These are phyloP conservation scores for Raffaelea deltoideospora DNA, from an alignment of 2,329 filamentous ascomycete species.

Conservation along the genomic window DNA sequence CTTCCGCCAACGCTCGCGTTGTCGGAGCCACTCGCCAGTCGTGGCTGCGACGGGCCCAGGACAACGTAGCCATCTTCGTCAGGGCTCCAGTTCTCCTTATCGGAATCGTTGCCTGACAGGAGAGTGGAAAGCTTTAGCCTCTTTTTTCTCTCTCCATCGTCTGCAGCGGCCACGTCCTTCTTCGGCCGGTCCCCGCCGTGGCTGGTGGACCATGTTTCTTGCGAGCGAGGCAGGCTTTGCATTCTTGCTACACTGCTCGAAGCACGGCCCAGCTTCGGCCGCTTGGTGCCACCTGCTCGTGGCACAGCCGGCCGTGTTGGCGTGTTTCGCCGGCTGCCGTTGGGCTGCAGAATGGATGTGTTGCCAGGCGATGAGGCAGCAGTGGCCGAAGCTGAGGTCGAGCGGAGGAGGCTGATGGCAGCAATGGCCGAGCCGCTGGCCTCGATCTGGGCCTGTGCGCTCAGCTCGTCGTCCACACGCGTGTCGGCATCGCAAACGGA, in stretches of 20 bases:
- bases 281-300: slow-evolving; percentile 36
- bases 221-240: slow-evolving; percentile 30
- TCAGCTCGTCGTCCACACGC: slow-evolving; percentile 54
- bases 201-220: slow-evolving; percentile 7
- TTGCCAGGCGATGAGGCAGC: slow-evolving; percentile 22
- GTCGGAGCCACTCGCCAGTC: slow-evolving; percentile 1
- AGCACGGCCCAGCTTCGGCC: slow-evolving; percentile 44
- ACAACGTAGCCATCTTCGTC: slow-evolving; percentile 31
- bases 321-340: slow-evolving; percentile 51
- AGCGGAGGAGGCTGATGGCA: slow-evolving; percentile 67
- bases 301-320: slow-evolving; percentile 15
- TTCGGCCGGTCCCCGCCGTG: slow-evolving; percentile 17
- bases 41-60: slow-evolving; percentile 14
- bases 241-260: slow-evolving; percentile 47
- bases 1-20: neutral
- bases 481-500: slow-evolving; percentile 72
- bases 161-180: slow-evolving; percentile 10
- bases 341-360: slow-evolving; percentile 28
- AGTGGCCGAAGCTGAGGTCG: slow-evolving; percentile 35
- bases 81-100: slow-evolving; percentile 84
- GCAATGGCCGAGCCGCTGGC: slow-evolving; percentile 64
- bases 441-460: slow-evolving; percentile 67
- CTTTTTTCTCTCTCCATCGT: slow-evolving; percentile 19
- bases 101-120: slow-evolving; percentile 54
- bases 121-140: slow-evolving; percentile 27